Base-by-base conservation (phyloP, 2,329 filamentous ascomycete genomes). In the Colletotrichum shisoi region DNA sequence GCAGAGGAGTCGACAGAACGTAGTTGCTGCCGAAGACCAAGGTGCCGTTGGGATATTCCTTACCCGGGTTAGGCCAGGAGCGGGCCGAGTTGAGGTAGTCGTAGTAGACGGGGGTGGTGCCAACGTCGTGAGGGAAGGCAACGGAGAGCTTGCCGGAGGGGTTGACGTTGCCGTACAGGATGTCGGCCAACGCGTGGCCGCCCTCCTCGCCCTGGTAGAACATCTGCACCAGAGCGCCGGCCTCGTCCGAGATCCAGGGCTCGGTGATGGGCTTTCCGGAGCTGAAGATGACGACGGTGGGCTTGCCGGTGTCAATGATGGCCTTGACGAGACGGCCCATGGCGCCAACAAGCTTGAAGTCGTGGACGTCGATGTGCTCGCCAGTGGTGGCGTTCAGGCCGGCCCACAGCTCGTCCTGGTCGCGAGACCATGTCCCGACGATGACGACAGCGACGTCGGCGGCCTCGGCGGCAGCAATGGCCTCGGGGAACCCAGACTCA, bases 191-290 rank as follows among this genome's bases (percentile, higher is more conserved):
- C 1, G 88, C 89, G 66, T 87, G 79, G 0, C 89, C 89, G 27
- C 88, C 89, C 77, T 91, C 81, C 72, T 91, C 89, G 0, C 87
- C 89, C 7, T 89, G 88, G 72, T 92, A 93, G 77, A 92, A 92
- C 75, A 92, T 89, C 73, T 92, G 90, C 0, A 92, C 79, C 0
- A 93, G 82, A 0, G 88, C 89, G 0, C 87, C 81, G 0, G 90
- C 88, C 31, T 83, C 82, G 39, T 85, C 81, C 0, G 87, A 87
- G 73, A 92, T 89, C 90, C 90, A 92, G 4, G 87, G 83, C 75
- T 92, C 89, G 0, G 89, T 90, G 65, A 93, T 79, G 3, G 90
- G 90, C 74, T 92, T 93, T 52, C 90, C 90, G 11, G 85, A 88
- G 69, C 84, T 87, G 77, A 87, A 89, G 13, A 91, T 86, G 4